A percentile compares a stretch with the other conserved stretches of the same genome.
Conservation (phyloP, 257 asterid genomes). For the Jacaranda copaia region DNA sequence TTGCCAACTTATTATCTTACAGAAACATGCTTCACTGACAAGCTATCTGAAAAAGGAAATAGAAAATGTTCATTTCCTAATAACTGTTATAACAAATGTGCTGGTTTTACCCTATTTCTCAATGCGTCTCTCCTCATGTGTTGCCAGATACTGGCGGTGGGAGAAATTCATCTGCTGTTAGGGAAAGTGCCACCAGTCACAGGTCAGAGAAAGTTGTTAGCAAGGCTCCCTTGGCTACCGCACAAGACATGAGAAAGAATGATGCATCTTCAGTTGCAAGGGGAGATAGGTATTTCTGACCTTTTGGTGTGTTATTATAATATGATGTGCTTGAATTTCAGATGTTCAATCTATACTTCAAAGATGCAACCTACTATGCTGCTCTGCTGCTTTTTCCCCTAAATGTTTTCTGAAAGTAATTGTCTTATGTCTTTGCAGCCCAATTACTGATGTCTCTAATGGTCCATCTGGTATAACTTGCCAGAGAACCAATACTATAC, state of each 20-base stretch:
- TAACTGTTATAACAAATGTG: neutral
- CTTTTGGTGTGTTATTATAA: neutral
- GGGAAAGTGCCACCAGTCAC: conserved; percentile 42
- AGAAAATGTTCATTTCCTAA: neutral
- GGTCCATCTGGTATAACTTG: conserved; percentile 45
- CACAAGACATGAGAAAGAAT: conserved; percentile 46
- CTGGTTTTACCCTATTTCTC: conserved; percentile 15
- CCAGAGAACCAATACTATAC: conserved; percentile 34
- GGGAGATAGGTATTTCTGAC: conserved; percentile 33
- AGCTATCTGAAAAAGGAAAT: neutral
- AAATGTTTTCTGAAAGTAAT: conserved; percentile 17
- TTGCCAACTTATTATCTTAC: neutral
- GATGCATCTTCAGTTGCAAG: conserved; percentile 46
- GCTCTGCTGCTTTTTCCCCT: conserved; percentile 1
- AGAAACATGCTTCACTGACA: neutral
- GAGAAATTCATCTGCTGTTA: conserved; percentile 44
- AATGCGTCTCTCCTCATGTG: conserved; percentile 9
- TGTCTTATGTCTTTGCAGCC: conserved; percentile 47
- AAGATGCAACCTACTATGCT: neutral
- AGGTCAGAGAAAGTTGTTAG: conserved; percentile 46
- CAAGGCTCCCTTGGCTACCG: conserved; percentile 29
- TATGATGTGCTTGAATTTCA: conserved; percentile 12
- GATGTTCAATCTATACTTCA: neutral
- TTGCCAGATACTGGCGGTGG: conserved; percentile 61
- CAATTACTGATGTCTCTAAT: conserved; percentile 37